These are phyloP conservation scores for Fusarium tuaranense DNA, from an alignment of 2,329 filamentous ascomycete genomes.

Conservation along the genomic window DNA sequence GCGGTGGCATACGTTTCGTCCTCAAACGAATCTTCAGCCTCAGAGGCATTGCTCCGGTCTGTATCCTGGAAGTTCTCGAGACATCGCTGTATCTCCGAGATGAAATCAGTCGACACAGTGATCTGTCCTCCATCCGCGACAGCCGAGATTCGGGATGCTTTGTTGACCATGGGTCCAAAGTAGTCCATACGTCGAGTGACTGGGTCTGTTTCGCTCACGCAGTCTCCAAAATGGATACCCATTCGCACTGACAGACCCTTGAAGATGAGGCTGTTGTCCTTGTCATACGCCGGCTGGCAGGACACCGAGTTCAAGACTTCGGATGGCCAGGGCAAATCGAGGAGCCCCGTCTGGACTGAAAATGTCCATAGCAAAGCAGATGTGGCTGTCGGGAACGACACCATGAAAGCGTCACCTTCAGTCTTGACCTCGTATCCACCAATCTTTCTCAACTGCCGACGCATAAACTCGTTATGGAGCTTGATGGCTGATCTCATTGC, in stretches of 20 bases:
- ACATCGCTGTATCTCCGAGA: slow-evolving; percentile 92
- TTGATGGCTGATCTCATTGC: slow-evolving; percentile 98
- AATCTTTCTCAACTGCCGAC: slow-evolving; percentile 90
- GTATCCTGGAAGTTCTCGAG: slow-evolving; percentile 89
- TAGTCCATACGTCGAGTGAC: slow-evolving; percentile 99
- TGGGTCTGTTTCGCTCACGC: slow-evolving; percentile 94
- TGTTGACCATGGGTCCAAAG: slow-evolving; percentile 99
- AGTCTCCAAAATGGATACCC: slow-evolving; percentile 96
- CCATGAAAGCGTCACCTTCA: slow-evolving; percentile 99
- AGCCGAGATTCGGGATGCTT: slow-evolving; percentile 91
- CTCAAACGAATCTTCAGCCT: slow-evolving; percentile 75
- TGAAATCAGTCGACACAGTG: slow-evolving; percentile 96
- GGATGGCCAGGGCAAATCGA: slow-evolving; percentile 92
- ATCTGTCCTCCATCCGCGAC: slow-evolving; percentile 98
- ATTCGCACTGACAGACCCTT: slow-evolving; percentile 94
- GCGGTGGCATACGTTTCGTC: slow-evolving; percentile 80
- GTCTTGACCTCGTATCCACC: slow-evolving; percentile 99
- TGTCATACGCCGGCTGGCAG: slow-evolving; percentile 84
- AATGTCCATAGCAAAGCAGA: slow-evolving; percentile 97
- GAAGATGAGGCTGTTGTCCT: slow-evolving; percentile 91
- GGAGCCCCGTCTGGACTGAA: slow-evolving; percentile 86
- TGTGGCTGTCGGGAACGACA: slow-evolving; percentile 96
- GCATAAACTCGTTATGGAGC: slow-evolving; percentile 97
- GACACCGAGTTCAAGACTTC: slow-evolving; percentile 90
- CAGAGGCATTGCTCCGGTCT: slow-evolving; percentile 76